Base-by-base conservation (phyloP, 495 filamentous ascomycete species). In the Apiosordaria backusii region DNA sequence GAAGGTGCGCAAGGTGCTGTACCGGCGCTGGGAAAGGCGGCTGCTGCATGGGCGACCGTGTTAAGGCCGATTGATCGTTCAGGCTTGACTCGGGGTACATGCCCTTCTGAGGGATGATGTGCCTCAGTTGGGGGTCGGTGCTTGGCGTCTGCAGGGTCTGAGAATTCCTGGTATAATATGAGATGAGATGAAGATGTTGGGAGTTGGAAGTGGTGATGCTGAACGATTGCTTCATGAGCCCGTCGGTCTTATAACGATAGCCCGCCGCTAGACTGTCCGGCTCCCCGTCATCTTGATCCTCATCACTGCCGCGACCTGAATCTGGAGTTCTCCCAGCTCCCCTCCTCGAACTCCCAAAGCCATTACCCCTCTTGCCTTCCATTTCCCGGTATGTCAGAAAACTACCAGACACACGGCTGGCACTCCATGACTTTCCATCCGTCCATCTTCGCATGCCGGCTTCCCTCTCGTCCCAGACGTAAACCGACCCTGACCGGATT, bases 371-470 rank as follows among this genome's bases (percentile, higher is more conserved):
- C 79, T 98, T 98, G 76, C 95, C 95, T 75, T 99, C 95, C 95
- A 99, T 99, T 76, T 99, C 95, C 35, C 95, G 83, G 73, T 99
- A 99, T 2, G 95, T 99, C 62, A 99, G 79, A 73, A 99, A 99
- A 80, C 96, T 98, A 19, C 95, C 95, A 0, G 96, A 97, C 2
- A 99, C 95, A 63, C 95, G 87, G 75, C 94, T 97, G 24, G 95
- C 95, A 72, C 96, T 98, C 95, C 95, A 99, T 54, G 95, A 98
- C 76, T 99, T 99, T 22, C 95, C 95, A 71, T 99, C 95, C 0
- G 95, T 99, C 95, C 95, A 99, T 77, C 95, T 84, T 65, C 95
- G 86, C 95, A 99, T 99, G 63, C 95, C 95, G 9, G 95, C 95
- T 82, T 99, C 95, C 69, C 94, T 84, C 82, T 99, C 95, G 78